These are phyloP conservation scores for Podila clonocystis DNA, from an alignment of 192 early-diverging fungal genomes.

Conservation along the genomic window DNA sequence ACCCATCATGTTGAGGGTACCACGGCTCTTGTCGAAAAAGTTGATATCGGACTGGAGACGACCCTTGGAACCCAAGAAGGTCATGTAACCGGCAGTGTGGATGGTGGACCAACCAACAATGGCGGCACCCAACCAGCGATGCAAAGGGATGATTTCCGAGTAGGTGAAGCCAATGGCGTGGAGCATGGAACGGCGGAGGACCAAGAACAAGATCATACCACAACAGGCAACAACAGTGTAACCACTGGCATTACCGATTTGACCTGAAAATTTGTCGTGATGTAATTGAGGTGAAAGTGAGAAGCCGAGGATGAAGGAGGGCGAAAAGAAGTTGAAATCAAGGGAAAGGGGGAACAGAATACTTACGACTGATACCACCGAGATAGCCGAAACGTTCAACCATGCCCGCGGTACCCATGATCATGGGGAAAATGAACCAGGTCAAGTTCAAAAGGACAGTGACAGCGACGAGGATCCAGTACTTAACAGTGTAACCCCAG, in stretches of 20 bases:
- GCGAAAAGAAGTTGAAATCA: not conserved
- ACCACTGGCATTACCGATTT: conserved; percentile 37
- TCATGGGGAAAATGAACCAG: conserved; percentile 29
- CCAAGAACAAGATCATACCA: conserved; percentile 47
- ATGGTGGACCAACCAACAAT: conserved; percentile 44
- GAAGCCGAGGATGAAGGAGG: not conserved
- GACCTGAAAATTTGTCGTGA: conserved; percentile 12
- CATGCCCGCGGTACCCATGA: conserved; percentile 4
- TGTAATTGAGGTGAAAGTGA: not conserved
- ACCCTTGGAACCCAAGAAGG: conserved; percentile 20
- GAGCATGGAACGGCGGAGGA: conserved; percentile 50
- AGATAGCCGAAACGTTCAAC: conserved; percentile 18
- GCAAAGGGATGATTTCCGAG: conserved; percentile 40
- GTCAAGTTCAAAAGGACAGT: conserved; percentile 24
- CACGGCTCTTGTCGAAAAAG: conserved; percentile 29
- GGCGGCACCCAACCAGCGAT: conserved; percentile 45
- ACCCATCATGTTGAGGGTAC: conserved; percentile 49
- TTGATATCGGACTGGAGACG: conserved; percentile 37
- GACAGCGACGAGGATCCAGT: conserved; percentile 33
- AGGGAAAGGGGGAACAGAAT: not conserved
- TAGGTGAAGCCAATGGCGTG: conserved; percentile 52
- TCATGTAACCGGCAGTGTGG: conserved; percentile 38
- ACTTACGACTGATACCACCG: conserved; percentile 44
- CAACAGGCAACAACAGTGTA: conserved; percentile 35
- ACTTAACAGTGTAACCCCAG: conserved; percentile 46